Conservation (phyloP, 345 rosid species). For the Lenwebbia sp. region DNA sequence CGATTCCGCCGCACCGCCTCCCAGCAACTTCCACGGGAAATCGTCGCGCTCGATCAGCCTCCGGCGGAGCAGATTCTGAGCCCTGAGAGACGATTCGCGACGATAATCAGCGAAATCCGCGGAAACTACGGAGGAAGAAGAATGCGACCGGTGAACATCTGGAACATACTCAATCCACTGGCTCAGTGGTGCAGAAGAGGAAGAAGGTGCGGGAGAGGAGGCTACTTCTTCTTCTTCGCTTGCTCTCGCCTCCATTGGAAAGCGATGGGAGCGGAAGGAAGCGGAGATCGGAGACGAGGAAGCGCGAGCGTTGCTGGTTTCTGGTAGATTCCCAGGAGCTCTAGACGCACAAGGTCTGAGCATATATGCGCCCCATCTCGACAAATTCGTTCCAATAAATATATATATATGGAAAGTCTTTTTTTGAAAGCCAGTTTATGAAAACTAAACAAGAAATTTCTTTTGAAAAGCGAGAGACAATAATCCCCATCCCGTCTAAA, state of each 20-base stretch:
- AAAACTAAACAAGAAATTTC: too few relatives aligned
- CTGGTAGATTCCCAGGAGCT: too few relatives aligned
- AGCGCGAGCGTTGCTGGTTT: neutral
- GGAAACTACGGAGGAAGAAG: neutral
- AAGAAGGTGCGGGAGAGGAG: neutral
- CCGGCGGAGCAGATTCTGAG: constrained; percentile 47
- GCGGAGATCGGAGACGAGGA: neutral
- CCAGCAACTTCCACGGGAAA: constrained; percentile 48
- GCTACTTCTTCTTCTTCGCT: neutral
- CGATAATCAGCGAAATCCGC: neutral
- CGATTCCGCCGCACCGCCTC: neutral
- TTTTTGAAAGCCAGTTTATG: too few relatives aligned
- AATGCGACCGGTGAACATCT: neutral
- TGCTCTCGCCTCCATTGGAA: neutral
- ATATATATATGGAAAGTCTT: too few relatives aligned
- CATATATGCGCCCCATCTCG: neutral
- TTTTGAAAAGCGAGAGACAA: too few relatives aligned
- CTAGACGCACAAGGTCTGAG: neutral
- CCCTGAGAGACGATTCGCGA: constrained; percentile 18
- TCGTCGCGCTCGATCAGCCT: constrained; percentile 51
- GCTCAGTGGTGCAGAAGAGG: constrained; percentile 12
- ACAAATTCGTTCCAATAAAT: neutral
- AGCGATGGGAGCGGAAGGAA: neutral
- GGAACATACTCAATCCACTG: constrained; percentile 19
- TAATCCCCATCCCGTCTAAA: too few relatives aligned